Evolutionary conservation across 139 green algal species (phyloP), one percentile per base, ranked within the genome.

Genomic region (Micractinium sp.): DNA sequence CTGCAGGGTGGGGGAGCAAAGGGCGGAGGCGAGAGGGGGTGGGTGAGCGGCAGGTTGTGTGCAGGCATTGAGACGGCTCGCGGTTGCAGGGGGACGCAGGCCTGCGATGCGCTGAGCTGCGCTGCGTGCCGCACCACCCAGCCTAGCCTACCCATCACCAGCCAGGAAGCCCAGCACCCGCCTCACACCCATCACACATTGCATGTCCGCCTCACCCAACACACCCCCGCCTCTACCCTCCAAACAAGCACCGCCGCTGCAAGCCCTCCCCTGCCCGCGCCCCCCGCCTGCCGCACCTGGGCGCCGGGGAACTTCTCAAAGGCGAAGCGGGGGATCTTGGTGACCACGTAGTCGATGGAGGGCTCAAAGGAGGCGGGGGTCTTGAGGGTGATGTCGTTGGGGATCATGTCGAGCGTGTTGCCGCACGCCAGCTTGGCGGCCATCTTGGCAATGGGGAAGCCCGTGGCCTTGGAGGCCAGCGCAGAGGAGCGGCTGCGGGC

Each of bases 401-500:
- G 93, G 81, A 99, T 99, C 87, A 96, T 95, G 94, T 99, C 98
- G 67, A 99, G 94, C 14, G 98, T 99, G 92, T 98, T 98, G 63
- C 98, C 98, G 60, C 98, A 95, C 7, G 97, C 95, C 78, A 99
- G 96, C 95, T 99, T 99, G 82, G 98, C 98, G 0, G 98, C 98
- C 93, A 99, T 99, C 96, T 99, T 99, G 77, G 98, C 98, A 84
- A 99, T 99, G 80, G 98, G 98, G 94, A 99, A 99, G 79, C 98
- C 98, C 31, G 96, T 98, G 36, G 96, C 97, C 94, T 99, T 99
- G 90, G 97, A 99, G 31, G 98, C 98, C 76, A 99, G 94, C 0
- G 98, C 98, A 2, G 97, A 99, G n/a, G 98, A 99, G 87, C 97
- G 95, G 71, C 85, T 88, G 84, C 83, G 35, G 69, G 35, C 39